Evolutionary conservation across 805 yeast species (phyloP).

Genomic region (Starmerella khaoyaiensis): DNA sequence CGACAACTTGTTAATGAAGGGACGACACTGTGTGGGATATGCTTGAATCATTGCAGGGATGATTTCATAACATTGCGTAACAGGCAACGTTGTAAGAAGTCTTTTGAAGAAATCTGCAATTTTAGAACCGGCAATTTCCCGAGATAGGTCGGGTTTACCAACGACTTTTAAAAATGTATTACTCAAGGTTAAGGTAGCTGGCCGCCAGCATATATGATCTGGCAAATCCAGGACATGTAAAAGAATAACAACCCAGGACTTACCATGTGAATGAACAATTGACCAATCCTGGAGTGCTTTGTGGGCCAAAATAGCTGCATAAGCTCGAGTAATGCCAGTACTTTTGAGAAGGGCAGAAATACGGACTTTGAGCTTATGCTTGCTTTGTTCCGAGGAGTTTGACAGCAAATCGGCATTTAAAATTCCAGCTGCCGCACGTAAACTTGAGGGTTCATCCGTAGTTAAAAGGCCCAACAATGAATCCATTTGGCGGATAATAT

Average conservation of each 20-base stretch:
- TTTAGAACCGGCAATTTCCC: constrained; percentile 74
- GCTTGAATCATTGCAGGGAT: constrained; percentile 9
- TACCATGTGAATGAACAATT: constrained; percentile 30
- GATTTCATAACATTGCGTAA: constrained; percentile 1
- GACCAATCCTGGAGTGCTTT: constrained; percentile 23
- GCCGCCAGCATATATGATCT: constrained; percentile 26
- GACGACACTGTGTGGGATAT: constrained; percentile 22
- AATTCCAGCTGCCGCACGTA: constrained; percentile 3
- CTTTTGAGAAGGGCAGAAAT: constrained; percentile 29
- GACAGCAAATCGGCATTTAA: constrained; percentile 8
- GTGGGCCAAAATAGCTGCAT: constrained; percentile 28
- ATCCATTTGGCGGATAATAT: too few relatives aligned
- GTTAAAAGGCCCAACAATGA: constrained; percentile 14
- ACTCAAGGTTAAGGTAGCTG: constrained; percentile 23
- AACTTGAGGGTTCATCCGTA: not conserved
- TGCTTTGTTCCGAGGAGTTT: constrained; percentile 7
- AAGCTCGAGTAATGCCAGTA: constrained; percentile 29
- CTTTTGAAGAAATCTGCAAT: constrained; percentile 44
- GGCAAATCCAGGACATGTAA: constrained; percentile 30
- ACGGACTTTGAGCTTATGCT: constrained; percentile 25
- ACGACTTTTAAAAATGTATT: constrained; percentile 28
- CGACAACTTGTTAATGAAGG: constrained; percentile 15
- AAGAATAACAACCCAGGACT: constrained; percentile 29
- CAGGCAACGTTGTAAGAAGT: constrained; percentile 22
- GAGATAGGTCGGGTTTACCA: constrained; percentile 70